Evolutionary conservation across 2,329 filamentous ascomycete genomes (phyloP).

Genomic region (Penicillium sp.): DNA sequence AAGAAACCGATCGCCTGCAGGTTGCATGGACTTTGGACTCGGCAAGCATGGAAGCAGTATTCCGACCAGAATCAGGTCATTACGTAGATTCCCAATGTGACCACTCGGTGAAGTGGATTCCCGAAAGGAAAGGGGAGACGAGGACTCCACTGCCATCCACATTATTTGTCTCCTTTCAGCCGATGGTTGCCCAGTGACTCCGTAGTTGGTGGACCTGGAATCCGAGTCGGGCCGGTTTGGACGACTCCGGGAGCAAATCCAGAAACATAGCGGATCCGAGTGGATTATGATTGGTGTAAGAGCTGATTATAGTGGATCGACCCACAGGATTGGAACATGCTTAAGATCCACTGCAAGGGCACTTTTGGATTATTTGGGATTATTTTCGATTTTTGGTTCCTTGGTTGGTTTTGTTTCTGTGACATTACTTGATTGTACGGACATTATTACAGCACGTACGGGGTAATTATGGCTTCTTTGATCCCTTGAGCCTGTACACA

Average conservation of each 20-base stretch:
- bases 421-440: neutral
- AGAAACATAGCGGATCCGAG: slow-evolving; percentile 13
- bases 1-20: neutral
- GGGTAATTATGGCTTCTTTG: no score
- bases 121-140: slow-evolving; percentile 18
- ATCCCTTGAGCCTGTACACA: no score
- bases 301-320: slow-evolving; percentile 12
- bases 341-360: slow-evolving; percentile 29
- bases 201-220: slow-evolving; percentile 25
- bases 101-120: slow-evolving; percentile 25
- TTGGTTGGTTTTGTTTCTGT: neutral
- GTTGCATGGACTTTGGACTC: slow-evolving; percentile 5
- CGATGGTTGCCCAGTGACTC: slow-evolving; percentile 27
- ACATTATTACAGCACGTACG: neutral
- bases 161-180: slow-evolving; percentile 16
- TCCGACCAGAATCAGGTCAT: slow-evolving; percentile 12
- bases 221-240: slow-evolving; percentile 32
- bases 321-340: slow-evolving; percentile 21
- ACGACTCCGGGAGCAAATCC: slow-evolving; percentile 23
- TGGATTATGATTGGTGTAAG: slow-evolving; percentile 16
- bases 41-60: slow-evolving; percentile 1
- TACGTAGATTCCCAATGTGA: slow-evolving; percentile 23
- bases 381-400: neutral
- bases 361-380: neutral
- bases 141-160: slow-evolving; percentile 13